Evolutionary conservation across 2,329 filamentous ascomycete species (phyloP).

Genomic region (Ceratocystis eucalypticola): DNA sequence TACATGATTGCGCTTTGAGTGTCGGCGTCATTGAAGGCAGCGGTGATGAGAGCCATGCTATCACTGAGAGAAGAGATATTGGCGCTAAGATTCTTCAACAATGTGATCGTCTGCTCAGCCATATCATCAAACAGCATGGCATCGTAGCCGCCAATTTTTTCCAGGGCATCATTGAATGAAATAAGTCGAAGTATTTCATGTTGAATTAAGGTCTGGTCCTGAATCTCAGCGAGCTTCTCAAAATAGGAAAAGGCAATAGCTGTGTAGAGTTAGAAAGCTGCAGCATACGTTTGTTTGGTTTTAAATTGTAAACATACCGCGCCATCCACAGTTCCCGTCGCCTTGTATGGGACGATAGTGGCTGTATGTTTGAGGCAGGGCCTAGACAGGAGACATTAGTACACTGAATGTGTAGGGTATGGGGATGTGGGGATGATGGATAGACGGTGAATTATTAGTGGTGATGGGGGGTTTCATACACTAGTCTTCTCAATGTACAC

Average conservation of each 20-base stretch:
- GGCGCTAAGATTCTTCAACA: slow-evolving; percentile 50
- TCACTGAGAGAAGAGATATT: slow-evolving; percentile 30
- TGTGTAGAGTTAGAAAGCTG: slow-evolving; percentile 29
- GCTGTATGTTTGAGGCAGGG: slow-evolving; percentile 69
- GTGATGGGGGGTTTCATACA: slow-evolving; percentile 37
- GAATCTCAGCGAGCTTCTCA: slow-evolving; percentile 61
- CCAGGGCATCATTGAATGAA: slow-evolving; percentile 56
- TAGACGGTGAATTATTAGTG: neutral
- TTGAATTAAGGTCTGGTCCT: slow-evolving; percentile 50
- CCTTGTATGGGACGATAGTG: slow-evolving; percentile 79
- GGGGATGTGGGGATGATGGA: no score
- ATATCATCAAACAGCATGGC: slow-evolving; percentile 69
- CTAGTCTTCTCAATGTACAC: slow-evolving; percentile 76
- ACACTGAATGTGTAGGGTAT: neutral
- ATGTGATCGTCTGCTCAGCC: slow-evolving; percentile 55
- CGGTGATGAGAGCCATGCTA: slow-evolving; percentile 34
- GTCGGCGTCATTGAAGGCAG: slow-evolving; percentile 59
- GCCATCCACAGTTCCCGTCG: slow-evolving; percentile 94
- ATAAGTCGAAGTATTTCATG: slow-evolving; percentile 60
- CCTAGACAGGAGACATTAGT: slow-evolving; percentile 34
- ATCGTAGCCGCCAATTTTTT: slow-evolving; percentile 56
- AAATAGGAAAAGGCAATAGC: slow-evolving; percentile 90
- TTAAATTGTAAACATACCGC: slow-evolving; percentile 51
- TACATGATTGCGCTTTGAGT: slow-evolving; percentile 68
- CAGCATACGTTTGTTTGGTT: neutral